phyloP scores from a whole-genome alignment of 2,329 filamentous ascomycete genomes.

The Pleomassaria siparia region DNA sequence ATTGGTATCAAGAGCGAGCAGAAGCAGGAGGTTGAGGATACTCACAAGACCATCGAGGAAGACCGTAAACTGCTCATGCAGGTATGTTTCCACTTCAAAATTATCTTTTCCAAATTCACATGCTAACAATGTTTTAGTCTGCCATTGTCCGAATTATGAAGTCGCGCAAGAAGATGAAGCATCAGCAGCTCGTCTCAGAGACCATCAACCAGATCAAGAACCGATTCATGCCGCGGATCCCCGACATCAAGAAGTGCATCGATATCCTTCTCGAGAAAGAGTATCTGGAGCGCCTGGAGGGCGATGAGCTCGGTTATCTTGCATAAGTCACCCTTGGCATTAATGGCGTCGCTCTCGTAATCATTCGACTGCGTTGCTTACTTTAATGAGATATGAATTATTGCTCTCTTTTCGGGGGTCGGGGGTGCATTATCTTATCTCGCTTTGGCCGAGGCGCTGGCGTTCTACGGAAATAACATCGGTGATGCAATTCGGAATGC shows the following conservation, averaged over 20 bases:
- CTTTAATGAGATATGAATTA: not conserved
- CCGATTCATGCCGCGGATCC: constrained; percentile 88
- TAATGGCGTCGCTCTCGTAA: not conserved
- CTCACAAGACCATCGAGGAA: constrained; percentile 99
- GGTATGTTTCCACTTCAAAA: constrained; percentile 59
- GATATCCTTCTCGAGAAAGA: constrained; percentile 98
- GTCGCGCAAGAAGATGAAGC: constrained; percentile 98
- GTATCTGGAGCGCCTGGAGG: constrained; percentile 92
- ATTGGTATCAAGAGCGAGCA: constrained; percentile 92
- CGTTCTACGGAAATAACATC: not conserved
- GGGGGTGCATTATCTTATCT: not conserved
- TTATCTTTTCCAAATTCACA: not conserved
- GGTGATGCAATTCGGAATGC: not conserved
- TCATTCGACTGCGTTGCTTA: not conserved
- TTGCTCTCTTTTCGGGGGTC: not conserved
- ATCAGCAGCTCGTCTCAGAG: constrained; percentile 89
- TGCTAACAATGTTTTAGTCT: constrained; percentile 63
- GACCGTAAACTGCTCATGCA: constrained; percentile 95
- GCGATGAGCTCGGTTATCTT: constrained; percentile 91
- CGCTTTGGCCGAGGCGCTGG: constrained; percentile 1
- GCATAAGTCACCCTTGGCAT: constrained; percentile 59
- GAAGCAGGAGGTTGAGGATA: constrained; percentile 94
- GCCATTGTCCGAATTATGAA: constrained; percentile 99
- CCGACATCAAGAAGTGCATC: constrained; percentile 99
- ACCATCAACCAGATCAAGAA: constrained; percentile 93